Evolutionary conservation across 257 asterid species (phyloP).

Genomic region (Forsythia viridissima): DNA sequence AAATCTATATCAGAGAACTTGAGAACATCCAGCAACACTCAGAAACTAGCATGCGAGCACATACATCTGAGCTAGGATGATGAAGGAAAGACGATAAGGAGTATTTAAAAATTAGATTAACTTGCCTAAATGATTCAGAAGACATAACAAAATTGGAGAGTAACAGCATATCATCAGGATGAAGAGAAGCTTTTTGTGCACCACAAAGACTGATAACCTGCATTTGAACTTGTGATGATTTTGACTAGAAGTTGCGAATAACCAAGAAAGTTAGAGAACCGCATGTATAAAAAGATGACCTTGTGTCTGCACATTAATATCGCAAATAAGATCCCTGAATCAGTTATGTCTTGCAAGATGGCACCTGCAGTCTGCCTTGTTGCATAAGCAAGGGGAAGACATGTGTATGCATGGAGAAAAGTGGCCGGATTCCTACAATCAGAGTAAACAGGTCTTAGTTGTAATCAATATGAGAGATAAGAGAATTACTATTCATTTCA

Average conservation of each 20-base stretch:
- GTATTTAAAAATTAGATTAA: constrained; percentile 9
- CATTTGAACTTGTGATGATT: constrained; percentile 32
- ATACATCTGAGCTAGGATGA: constrained; percentile 13
- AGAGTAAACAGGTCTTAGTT: constrained; percentile 21
- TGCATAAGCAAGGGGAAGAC: constrained; percentile 82
- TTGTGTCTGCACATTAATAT: constrained; percentile 93
- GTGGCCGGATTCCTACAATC: constrained; percentile 88
- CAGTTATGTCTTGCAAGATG: constrained; percentile 89
- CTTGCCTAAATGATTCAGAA: constrained; percentile 91
- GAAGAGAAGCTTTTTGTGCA: constrained; percentile 89
- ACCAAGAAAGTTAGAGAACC: constrained; percentile 17
- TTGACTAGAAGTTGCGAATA: background rate
- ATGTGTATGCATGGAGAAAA: constrained; percentile 94
- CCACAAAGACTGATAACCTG: constrained; percentile 98
- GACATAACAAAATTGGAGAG: constrained; percentile 92
- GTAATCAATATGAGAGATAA: constrained; percentile 9
- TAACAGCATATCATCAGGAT: constrained; percentile 90
- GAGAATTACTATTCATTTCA: background rate
- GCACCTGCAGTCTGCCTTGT: constrained; percentile 97
- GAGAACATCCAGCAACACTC: background rate
- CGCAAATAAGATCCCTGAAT: constrained; percentile 87
- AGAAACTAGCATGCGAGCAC: background rate
- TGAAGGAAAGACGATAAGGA: background rate
- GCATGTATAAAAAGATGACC: constrained; percentile 45
- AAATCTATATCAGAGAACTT: background rate